These are phyloP conservation scores for Aspergillus asperescens DNA, from an alignment of 495 filamentous ascomycete genomes.

Conservation along the genomic window DNA sequence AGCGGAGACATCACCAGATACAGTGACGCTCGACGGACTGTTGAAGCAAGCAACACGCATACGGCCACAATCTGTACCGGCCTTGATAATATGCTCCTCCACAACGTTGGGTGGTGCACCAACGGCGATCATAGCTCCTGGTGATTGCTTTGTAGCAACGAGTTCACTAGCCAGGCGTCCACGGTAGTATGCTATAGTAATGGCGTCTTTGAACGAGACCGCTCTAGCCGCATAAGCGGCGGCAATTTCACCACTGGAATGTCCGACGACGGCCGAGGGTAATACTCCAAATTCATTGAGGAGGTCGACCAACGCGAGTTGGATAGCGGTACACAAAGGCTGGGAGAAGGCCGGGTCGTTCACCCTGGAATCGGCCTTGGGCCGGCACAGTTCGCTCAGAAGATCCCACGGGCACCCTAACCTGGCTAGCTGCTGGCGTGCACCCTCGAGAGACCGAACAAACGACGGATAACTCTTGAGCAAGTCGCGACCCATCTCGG, in stretches of 20 bases:
- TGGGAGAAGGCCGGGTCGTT: slow-evolving; percentile 17
- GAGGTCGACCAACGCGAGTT: slow-evolving; percentile 25
- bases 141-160: slow-evolving; percentile 1
- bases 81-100: slow-evolving; percentile 4
- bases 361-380: slow-evolving; percentile 6
- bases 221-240: slow-evolving; percentile 8
- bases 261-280: slow-evolving; percentile 46
- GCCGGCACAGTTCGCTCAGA: slow-evolving; percentile 9
- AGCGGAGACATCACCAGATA: slow-evolving; percentile 3
- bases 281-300: slow-evolving; percentile 18
- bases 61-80: slow-evolving; percentile 4
- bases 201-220: slow-evolving; percentile 10
- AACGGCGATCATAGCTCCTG: slow-evolving; percentile 9
- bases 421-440: slow-evolving; percentile 1
- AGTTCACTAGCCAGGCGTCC: slow-evolving; percentile 6
- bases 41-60: slow-evolving; percentile 14
- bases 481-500: slow-evolving; percentile 12
- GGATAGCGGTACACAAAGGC: slow-evolving; percentile 25
- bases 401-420: slow-evolving; percentile 10
- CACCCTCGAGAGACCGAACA: slow-evolving; percentile 9
- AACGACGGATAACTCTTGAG: slow-evolving; percentile 9
- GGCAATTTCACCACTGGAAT: slow-evolving; percentile 59
- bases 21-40: slow-evolving; percentile 10
- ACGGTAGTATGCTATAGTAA: slow-evolving; percentile 8
- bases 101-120: slow-evolving; percentile 1